Conservation (phyloP, 2,329 filamentous ascomycete species). For the Lecanicillium sp. region DNA sequence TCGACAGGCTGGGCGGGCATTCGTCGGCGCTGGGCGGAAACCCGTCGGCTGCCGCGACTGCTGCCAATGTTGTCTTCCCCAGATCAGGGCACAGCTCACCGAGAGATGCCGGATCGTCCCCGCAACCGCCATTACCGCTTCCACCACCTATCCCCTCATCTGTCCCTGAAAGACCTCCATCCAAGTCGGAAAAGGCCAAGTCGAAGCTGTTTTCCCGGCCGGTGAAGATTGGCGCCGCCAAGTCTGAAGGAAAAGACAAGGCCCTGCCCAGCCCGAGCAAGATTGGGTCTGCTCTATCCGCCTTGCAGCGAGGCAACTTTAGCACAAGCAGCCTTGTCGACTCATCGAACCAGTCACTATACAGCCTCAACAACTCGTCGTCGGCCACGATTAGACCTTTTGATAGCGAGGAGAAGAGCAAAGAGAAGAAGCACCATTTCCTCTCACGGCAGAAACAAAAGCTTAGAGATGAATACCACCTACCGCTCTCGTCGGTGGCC, state of each 20-base stretch:
- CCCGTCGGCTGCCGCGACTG: constrained; percentile 57
- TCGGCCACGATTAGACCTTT: constrained; percentile 65
- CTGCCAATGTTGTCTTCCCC: constrained; percentile 66
- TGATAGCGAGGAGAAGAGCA: constrained; percentile 46
- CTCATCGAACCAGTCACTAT: constrained; percentile 54
- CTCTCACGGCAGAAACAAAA: constrained; percentile 74
- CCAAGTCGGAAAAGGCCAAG: constrained; percentile 62
- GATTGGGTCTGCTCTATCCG: constrained; percentile 58
- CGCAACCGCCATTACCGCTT: constrained; percentile 29
- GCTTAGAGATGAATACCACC: constrained; percentile 64
- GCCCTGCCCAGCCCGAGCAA: constrained; percentile 66
- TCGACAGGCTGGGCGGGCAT: constrained; percentile 39
- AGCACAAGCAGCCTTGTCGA: constrained; percentile 66
- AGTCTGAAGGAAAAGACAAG: constrained; percentile 58
- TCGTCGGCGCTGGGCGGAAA: constrained; percentile 37
- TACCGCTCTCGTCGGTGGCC: constrained; percentile 66
- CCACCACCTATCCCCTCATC: constrained; percentile 18
- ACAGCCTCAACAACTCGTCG: constrained; percentile 68
- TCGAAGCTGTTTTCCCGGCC: constrained; percentile 76
- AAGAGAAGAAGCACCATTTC: constrained; percentile 72
- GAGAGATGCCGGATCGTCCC: constrained; percentile 23
- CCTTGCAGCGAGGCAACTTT: constrained; percentile 58
- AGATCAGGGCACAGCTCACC: constrained; percentile 51
- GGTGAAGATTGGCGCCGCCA: constrained; percentile 61
- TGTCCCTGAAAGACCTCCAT: constrained; percentile 46